These are phyloP conservation scores for Penicillium robsamsonii DNA, from an alignment of 495 filamentous ascomycete genomes.

Conservation along the genomic window DNA sequence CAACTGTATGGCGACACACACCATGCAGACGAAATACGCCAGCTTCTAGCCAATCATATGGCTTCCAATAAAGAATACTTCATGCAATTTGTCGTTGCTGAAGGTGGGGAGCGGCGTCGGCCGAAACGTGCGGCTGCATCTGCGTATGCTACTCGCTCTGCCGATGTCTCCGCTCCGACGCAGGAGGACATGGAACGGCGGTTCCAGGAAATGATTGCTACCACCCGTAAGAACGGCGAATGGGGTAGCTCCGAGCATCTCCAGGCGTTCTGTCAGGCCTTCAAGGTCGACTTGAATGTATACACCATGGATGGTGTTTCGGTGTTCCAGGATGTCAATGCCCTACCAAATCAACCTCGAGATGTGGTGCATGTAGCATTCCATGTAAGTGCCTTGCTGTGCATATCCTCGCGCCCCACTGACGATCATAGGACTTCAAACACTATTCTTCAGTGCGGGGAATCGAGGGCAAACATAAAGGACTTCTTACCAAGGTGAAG, in stretches of 20 bases:
- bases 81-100: slow-evolving; percentile 63
- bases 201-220: slow-evolving; percentile 60
- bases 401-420: neutral
- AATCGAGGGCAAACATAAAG: slow-evolving; percentile 57
- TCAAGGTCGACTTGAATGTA: slow-evolving; percentile 62
- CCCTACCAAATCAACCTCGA: slow-evolving; percentile 39
- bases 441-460: slow-evolving; percentile 75
- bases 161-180: slow-evolving; percentile 42
- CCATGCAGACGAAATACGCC: slow-evolving; percentile 58
- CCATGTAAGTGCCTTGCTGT: slow-evolving; percentile 53
- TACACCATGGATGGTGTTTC: slow-evolving; percentile 52
- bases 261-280: slow-evolving; percentile 63
- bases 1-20: slow-evolving; percentile 66
- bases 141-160: slow-evolving; percentile 40
- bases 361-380: slow-evolving; percentile 64
- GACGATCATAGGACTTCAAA: slow-evolving; percentile 49
- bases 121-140: slow-evolving; percentile 57
- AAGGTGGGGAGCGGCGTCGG: slow-evolving; percentile 60
- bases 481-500: slow-evolving; percentile 24
- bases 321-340: slow-evolving; percentile 47
- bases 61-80: slow-evolving; percentile 58
- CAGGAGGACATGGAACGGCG: slow-evolving; percentile 58
- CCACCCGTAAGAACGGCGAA: slow-evolving; percentile 60
- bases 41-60: slow-evolving; percentile 62
- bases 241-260: slow-evolving; percentile 76